Conservation (phyloP, 345 rosid species). For the Sisymbrium irio region DNA sequence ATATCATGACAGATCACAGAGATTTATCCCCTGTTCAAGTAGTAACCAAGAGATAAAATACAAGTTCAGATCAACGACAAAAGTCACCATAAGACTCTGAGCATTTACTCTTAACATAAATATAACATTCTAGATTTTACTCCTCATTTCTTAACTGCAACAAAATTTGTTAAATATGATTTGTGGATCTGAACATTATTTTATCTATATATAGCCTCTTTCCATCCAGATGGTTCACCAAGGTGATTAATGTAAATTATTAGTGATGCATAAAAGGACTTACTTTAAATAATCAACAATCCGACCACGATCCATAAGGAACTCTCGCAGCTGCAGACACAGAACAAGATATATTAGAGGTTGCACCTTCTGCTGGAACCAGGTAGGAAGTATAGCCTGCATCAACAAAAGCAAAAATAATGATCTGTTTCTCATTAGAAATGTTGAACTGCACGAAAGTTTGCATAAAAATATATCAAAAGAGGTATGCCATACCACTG, state of each 20-base stretch:
- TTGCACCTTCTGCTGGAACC: conserved; percentile 73
- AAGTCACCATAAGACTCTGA: not conserved
- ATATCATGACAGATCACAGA: conserved; percentile 86
- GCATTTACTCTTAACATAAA: not conserved
- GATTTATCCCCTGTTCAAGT: conserved; percentile 77
- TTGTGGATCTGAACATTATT: not conserved
- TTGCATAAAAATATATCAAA: not conserved
- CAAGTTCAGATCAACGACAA: not conserved
- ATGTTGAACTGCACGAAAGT: not conserved
- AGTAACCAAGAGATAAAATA: not conserved
- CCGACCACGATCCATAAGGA: conserved; percentile 76
- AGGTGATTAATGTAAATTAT: not conserved
- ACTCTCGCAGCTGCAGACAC: conserved; percentile 61
- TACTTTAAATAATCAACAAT: conserved; percentile 81
- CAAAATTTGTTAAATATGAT: not conserved
- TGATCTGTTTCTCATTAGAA: not conserved
- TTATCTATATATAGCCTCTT: not conserved
- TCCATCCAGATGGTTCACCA: not conserved
- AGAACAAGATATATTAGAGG: conserved; percentile 12
- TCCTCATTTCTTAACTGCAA: no score
- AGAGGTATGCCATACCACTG: conserved; percentile 38
- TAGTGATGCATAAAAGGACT: conserved; percentile 36
- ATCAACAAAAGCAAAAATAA: conserved; percentile 18
- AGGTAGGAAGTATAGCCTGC: conserved; percentile 76
- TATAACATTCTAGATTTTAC: not conserved